Evolutionary conservation across 257 asterid genomes (phyloP).

Genomic region (Jacaranda copaia): DNA sequence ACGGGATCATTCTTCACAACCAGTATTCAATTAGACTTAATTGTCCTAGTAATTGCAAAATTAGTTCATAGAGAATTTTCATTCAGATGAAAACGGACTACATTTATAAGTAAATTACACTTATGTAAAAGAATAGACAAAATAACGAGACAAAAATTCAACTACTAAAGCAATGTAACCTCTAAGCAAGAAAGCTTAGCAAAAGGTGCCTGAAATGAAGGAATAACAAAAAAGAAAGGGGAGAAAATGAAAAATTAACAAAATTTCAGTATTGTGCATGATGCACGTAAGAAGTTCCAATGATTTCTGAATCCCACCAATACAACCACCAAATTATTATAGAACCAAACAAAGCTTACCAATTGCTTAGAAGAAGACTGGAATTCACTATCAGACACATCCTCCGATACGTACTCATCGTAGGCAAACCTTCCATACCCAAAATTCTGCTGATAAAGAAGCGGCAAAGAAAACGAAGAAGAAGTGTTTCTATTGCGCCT

Average conservation of each 20-base stretch:
- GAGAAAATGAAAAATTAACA: neutral
- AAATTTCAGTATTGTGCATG: neutral
- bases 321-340: neutral
- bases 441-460: constrained; percentile 58
- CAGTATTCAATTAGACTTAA: neutral
- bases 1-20: too few species aligned
- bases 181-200: neutral
- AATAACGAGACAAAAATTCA: neutral
- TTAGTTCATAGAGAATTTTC: neutral
- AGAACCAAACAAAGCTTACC: constrained; percentile 45
- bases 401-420: constrained; percentile 74
- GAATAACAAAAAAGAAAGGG: neutral
- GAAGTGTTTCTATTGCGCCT: constrained; percentile 50
- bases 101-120: neutral
- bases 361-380: constrained; percentile 70
- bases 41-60: neutral
- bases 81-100: neutral
- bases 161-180: neutral
- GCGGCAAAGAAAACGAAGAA: constrained; percentile 52
- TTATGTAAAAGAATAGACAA: neutral
- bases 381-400: constrained; percentile 61
- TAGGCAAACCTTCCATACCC: constrained; percentile 76
- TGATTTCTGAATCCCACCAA: constrained; percentile 15
- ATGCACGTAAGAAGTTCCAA: neutral
- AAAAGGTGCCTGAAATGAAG: neutral